Base-by-base conservation (phyloP, 139 green algal genomes). In the Astrephomene gubernaculifera region DNA sequence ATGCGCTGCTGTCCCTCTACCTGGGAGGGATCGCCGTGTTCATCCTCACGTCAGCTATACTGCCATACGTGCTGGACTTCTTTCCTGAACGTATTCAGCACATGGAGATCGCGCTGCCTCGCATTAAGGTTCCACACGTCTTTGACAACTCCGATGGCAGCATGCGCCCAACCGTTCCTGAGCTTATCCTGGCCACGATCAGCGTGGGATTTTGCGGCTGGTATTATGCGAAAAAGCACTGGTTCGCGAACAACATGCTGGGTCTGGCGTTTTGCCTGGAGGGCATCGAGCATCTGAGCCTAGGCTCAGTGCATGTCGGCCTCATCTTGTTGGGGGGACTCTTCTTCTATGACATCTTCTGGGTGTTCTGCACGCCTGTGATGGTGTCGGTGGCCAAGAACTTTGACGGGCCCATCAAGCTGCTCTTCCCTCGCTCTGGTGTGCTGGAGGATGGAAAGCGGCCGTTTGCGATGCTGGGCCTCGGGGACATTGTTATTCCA, bases 271-370 rank as follows among this genome's bases (percentile, higher is more conserved):
- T 99, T 89, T 93, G 92, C 52, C 84, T 99, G 17, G 93, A 98
- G 78, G 97, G 98, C 35, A 98, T 99, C 21, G 97, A 99, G 90
- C 94, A 97, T 85, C 91, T 99, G 14, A 96, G 92, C 9, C 90
- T 99, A 7, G 97, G 97, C 0, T 95, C 89, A 0, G 87, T 94
- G 31, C 91, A 96, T 7, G 84, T 90, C 5, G 97, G 96, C 4
- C 83, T 86, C 60, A 99, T 99, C 85, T 91, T 99, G 29, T 90
- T 99, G 14, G 88, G 85, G 14, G 96, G 97, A 0, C 89, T 99
- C 12, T 99, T 99, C 85, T 94, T 99, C 45, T 99, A 99, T 74
- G 97, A 99, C 93, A 97, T 99, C 81, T 99, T 99, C 89, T 99
- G 97, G 97, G 97, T 99, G 31, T 99, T 99, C 91, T 99, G 89